These are phyloP conservation scores for Rhododendron ovatum DNA, from an alignment of 148 eudicot species.

Conservation along the genomic window DNA sequence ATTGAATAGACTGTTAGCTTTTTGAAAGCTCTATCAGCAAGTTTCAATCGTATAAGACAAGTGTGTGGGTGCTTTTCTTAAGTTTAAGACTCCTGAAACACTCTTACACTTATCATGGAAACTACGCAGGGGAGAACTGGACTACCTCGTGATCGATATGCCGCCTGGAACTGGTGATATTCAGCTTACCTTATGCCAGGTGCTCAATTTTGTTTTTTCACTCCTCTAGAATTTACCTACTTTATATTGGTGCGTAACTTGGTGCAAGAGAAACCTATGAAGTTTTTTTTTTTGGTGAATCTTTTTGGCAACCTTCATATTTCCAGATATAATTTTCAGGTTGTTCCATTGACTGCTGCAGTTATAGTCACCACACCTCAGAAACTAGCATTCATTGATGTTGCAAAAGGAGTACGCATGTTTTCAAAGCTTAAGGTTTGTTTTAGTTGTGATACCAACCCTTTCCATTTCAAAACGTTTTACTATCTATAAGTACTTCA, in stretches of 20 bases:
- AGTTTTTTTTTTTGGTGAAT: neutral
- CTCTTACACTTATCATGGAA: neutral
- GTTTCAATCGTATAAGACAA: neutral
- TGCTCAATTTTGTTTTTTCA: slow-evolving; percentile 18
- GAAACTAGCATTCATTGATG: slow-evolving; percentile 93
- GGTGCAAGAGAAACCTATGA: neutral
- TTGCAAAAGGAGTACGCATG: slow-evolving; percentile 99
- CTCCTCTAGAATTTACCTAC: slow-evolving; percentile 2
- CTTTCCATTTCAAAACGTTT: neutral
- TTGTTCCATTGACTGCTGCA: slow-evolving; percentile 96
- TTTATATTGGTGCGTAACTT: neutral
- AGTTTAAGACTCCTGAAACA: neutral
- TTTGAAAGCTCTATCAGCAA: neutral
- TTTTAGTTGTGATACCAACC: neutral
- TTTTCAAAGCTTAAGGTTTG: slow-evolving; percentile 94
- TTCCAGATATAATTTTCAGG: slow-evolving; percentile 38
- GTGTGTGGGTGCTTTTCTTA: neutral
- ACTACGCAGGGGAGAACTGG: slow-evolving; percentile 86
- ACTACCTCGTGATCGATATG: slow-evolving; percentile 96
- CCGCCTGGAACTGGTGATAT: slow-evolving; percentile 99
- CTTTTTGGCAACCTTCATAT: neutral
- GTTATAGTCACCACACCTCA: slow-evolving; percentile 99
- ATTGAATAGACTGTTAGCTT: neutral
- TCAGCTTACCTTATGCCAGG: slow-evolving; percentile 98
- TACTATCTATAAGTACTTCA: neutral